A percentile compares a stretch with the other conserved stretches of the same genome.
These are phyloP conservation scores for Aspergillus saccharolyticus DNA, from an alignment of 495 filamentous ascomycete species.

Conservation along the genomic window DNA sequence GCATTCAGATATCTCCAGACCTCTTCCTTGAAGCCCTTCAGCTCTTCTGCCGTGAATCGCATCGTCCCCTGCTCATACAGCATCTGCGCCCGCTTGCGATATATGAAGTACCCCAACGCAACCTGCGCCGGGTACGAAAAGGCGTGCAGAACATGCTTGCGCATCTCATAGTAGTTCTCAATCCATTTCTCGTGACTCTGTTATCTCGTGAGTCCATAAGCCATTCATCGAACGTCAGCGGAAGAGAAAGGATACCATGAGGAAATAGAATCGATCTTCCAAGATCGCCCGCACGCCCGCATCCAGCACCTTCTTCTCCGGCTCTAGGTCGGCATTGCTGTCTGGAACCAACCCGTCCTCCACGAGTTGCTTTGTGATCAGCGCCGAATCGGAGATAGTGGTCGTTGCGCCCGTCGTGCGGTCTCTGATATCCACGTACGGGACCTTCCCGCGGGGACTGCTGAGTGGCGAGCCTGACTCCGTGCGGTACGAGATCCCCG, in stretches of 20 bases:
- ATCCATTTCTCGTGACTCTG: slow-evolving; percentile 43
- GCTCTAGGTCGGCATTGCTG: slow-evolving; percentile 39
- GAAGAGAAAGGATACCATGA: slow-evolving; percentile 27
- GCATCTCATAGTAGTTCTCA: slow-evolving; percentile 59
- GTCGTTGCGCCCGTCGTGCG: background rate
- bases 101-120: slow-evolving; percentile 48
- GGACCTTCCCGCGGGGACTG: slow-evolving; percentile 57
- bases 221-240: too few species aligned
- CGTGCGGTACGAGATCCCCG: slow-evolving; percentile 39
- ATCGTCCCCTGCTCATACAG: slow-evolving; percentile 53
- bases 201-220: background rate
- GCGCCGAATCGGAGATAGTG: slow-evolving; percentile 42
- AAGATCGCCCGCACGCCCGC: slow-evolving; percentile 48
- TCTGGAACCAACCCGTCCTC: slow-evolving; percentile 39
- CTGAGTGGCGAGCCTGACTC: slow-evolving; percentile 36
- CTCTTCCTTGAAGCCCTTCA: slow-evolving; percentile 36
- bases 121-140: slow-evolving; percentile 49
- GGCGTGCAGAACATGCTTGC: slow-evolving; percentile 42
- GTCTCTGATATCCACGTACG: slow-evolving; percentile 38
- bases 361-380: slow-evolving; percentile 47
- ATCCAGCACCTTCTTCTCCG: slow-evolving; percentile 40
- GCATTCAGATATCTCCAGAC: slow-evolving; percentile 49
- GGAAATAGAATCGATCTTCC: slow-evolving; percentile 59
- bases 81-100: slow-evolving; percentile 35
- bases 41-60: slow-evolving; percentile 47